Evolutionary conservation across 331 rosid species (phyloP).

Genomic region (Quercus phellos): DNA sequence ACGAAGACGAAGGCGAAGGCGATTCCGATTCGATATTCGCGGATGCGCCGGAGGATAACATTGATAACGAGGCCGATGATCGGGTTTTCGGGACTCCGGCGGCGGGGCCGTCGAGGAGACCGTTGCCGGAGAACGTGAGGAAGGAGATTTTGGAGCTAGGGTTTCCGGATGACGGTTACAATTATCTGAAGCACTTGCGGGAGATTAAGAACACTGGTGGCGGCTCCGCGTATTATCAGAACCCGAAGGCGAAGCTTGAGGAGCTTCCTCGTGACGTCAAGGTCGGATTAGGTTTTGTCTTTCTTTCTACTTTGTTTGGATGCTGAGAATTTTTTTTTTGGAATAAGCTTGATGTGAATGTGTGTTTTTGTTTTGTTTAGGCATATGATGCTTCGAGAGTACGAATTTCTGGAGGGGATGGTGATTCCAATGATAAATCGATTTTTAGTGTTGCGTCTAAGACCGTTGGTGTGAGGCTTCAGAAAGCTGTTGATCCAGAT

Average conservation of each 20-base stretch:
- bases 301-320: not conserved
- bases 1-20: not conserved
- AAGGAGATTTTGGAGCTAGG: slow-evolving; percentile 80
- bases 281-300: slow-evolving; percentile 30
- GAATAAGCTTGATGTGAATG: not conserved
- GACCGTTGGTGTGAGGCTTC: slow-evolving; percentile 56
- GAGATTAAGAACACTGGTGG: slow-evolving; percentile 76
- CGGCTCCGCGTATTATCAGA: slow-evolving; percentile 60
- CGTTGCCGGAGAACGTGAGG: slow-evolving; percentile 53
- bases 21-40: slow-evolving; percentile 41
- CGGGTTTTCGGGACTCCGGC: slow-evolving; percentile 1
- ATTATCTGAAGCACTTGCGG: slow-evolving; percentile 70
- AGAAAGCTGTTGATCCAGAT: slow-evolving; percentile 82
- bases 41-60: slow-evolving; percentile 55
- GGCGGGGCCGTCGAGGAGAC: not conserved
- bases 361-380: slow-evolving; percentile 30
- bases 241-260: slow-evolving; percentile 63
- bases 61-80: slow-evolving; percentile 14
- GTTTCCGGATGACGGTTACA: slow-evolving; percentile 88
- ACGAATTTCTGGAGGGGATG: slow-evolving; percentile 35
- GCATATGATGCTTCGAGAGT: slow-evolving; percentile 87
- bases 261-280: slow-evolving; percentile 63
- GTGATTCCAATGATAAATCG: slow-evolving; percentile 33
- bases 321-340: not conserved
- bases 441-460: slow-evolving; percentile 59